Conservation (phyloP, 2,329 filamentous ascomycete genomes). For the Orbilia javanica region DNA sequence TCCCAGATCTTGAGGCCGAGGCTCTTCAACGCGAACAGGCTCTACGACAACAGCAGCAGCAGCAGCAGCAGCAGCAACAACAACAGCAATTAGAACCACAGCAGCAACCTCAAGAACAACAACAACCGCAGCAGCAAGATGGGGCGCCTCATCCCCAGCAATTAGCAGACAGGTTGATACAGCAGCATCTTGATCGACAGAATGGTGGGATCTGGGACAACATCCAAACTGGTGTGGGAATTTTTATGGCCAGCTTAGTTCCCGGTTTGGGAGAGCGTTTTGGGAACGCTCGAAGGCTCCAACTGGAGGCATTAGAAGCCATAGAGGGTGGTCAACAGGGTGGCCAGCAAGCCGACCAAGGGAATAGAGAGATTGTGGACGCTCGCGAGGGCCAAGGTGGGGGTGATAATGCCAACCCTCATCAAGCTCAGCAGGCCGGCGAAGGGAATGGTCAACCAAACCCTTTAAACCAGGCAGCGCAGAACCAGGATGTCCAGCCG, state of each 20-base stretch:
- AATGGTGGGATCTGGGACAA: slow-evolving; percentile 58
- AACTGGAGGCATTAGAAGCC: slow-evolving; percentile 12
- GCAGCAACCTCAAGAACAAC: slow-evolving; percentile 10
- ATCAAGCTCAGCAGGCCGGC: background rate
- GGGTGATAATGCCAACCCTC: background rate
- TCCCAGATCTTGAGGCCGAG: slow-evolving; percentile 28
- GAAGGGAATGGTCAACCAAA: background rate
- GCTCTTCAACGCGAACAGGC: slow-evolving; percentile 13
- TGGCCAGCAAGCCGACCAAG: background rate
- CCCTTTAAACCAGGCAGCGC: background rate
- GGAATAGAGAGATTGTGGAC: background rate
- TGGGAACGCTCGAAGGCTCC: slow-evolving; percentile 34
- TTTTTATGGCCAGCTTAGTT: slow-evolving; percentile 62
- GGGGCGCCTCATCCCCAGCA: slow-evolving; percentile 49
- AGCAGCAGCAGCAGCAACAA: slow-evolving; percentile 16
- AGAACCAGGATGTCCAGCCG: slow-evolving; percentile 14
- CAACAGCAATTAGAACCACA: slow-evolving; percentile 20
- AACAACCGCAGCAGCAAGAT: slow-evolving; percentile 35
- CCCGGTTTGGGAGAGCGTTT: slow-evolving; percentile 58
- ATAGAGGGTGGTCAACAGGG: background rate
- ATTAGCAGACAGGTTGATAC: slow-evolving; percentile 46
- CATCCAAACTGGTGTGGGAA: slow-evolving; percentile 60
- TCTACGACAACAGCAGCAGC: slow-evolving; percentile 9
- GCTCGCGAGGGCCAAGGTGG: background rate
- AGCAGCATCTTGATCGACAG: slow-evolving; percentile 25